Conservation (phyloP, 345 rosid species). For the Hibiscus mutabilis region DNA sequence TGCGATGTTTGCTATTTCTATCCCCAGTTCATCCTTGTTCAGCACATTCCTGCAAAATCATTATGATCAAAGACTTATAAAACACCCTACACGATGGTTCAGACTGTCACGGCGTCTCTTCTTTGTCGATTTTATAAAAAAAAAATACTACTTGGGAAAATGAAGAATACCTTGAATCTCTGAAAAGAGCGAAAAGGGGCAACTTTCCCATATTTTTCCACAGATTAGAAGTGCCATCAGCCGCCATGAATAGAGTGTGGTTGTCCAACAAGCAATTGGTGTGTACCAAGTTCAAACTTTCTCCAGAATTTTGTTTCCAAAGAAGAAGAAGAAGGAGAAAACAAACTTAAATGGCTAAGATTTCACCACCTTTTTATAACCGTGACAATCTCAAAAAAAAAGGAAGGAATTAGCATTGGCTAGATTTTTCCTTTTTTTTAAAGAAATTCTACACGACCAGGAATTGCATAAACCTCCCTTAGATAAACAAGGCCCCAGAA, state of each 20-base stretch:
- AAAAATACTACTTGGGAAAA: neutral
- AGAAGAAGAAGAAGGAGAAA: neutral
- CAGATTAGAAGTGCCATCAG: constrained; percentile 15
- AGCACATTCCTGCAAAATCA: constrained; percentile 31
- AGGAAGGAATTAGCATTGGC: no score
- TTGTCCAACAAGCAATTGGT: neutral
- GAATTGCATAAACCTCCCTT: constrained; percentile 15
- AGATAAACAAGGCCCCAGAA: neutral
- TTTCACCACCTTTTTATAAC: neutral
- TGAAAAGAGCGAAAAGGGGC: constrained; percentile 30
- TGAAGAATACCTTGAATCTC: constrained; percentile 28
- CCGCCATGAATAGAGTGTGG: neutral
- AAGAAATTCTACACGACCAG: constrained; percentile 1
- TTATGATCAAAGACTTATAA: neutral
- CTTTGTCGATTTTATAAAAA: no score
- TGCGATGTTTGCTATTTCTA: constrained; percentile 48
- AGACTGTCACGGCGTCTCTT: no score
- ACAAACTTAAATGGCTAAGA: neutral
- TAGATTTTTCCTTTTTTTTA: no score
- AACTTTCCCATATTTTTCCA: constrained; percentile 18
- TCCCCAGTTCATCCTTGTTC: constrained; percentile 43
- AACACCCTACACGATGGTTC: neutral
- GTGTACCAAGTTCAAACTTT: neutral
- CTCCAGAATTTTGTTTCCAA: neutral
- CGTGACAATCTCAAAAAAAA: neutral